These are phyloP conservation scores for Hyaloscypha bicolor DNA, from an alignment of 495 filamentous ascomycete species.

Conservation along the genomic window DNA sequence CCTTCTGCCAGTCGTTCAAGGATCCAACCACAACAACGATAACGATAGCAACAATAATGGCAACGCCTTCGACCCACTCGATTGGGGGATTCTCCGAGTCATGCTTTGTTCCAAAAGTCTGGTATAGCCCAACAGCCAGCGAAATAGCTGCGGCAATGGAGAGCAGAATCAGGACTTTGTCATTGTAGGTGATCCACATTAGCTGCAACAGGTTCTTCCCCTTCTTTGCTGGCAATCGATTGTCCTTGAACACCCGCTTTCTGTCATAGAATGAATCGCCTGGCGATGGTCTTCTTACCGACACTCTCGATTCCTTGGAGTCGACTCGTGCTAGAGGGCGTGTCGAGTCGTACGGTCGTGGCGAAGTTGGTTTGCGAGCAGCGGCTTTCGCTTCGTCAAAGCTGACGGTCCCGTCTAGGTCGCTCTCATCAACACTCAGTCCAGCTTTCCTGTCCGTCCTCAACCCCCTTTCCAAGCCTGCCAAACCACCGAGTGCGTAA, in stretches of 20 bases:
- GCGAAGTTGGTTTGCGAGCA: slow-evolving; percentile 8
- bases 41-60: slow-evolving; percentile 70
- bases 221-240: slow-evolving; percentile 73
- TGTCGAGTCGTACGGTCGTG: slow-evolving; percentile 20
- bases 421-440: slow-evolving; percentile 73
- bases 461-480: slow-evolving; percentile 76
- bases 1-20: slow-evolving; percentile 73
- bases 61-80: slow-evolving; percentile 78
- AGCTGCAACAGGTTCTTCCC: slow-evolving; percentile 70
- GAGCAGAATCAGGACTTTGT: slow-evolving; percentile 81
- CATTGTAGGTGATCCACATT: slow-evolving; percentile 86
- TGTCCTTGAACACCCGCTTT: slow-evolving; percentile 72
- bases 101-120: slow-evolving; percentile 49
- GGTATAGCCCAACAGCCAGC: slow-evolving; percentile 74
- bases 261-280: slow-evolving; percentile 38
- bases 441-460: slow-evolving; percentile 68
- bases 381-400: slow-evolving; percentile 58
- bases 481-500: slow-evolving; percentile 74
- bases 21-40: slow-evolving; percentile 69
- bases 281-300: slow-evolving; percentile 8
- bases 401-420: slow-evolving; percentile 61
- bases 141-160: slow-evolving; percentile 80
- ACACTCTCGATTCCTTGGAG: slow-evolving; percentile 20
- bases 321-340: slow-evolving; percentile 21
- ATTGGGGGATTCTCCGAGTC: slow-evolving; percentile 54